Evolutionary conservation across 2,329 filamentous ascomycete species (phyloP), one percentile per base, ranked within the genome.

Genomic region (Pleoardoris graminearum): DNA sequence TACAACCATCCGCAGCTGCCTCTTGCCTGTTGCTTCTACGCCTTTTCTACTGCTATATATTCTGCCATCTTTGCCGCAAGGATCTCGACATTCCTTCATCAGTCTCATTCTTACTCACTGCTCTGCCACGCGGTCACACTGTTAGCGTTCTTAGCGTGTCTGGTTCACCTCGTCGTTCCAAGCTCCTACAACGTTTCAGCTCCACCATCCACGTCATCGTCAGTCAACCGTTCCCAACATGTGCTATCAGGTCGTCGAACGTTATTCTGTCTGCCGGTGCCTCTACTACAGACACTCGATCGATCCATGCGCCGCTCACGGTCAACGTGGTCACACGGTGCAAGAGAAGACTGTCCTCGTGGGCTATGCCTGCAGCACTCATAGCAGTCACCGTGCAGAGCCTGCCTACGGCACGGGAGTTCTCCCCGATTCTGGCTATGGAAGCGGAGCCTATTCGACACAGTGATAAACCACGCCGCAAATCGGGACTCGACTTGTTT

Each of bases 271-370:
- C 50, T 96, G 91, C 81, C 84, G 86, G 59, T 96, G 91, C 76
- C 81, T 93, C 63, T 95, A 96, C 80, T 90, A 93, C 79, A 82
- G 87, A 68, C 92, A 96, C 72, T 86, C 89, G 42, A 82, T 96
- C 64, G 91, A 96, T 68, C 88, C 89, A 55, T 96, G 91, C 71
- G 80, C 85, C 43, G 80, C 84, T 30, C 90, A 91, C 70, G 89
- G 88, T 55, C 85, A 88, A 54, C 83, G 84, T 44, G 87, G 87
- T 41, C 91, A 96, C 68, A 65, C 66, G 39, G 78, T 92, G 51
- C 84, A 90, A 61, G 86, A 89, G 67, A 87, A 88, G 70, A 89
- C 84, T 6, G 88, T 96, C 46, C 79, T 90, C 17, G 91, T 96
- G 21, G 92, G 91, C 46, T 94, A 94, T 69, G 82, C 87, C 47